Evolutionary conservation across 768 basidiomycete genomes (phyloP), one percentile per base, ranked within the genome.

Genomic region (Boletus subparvulus): DNA sequence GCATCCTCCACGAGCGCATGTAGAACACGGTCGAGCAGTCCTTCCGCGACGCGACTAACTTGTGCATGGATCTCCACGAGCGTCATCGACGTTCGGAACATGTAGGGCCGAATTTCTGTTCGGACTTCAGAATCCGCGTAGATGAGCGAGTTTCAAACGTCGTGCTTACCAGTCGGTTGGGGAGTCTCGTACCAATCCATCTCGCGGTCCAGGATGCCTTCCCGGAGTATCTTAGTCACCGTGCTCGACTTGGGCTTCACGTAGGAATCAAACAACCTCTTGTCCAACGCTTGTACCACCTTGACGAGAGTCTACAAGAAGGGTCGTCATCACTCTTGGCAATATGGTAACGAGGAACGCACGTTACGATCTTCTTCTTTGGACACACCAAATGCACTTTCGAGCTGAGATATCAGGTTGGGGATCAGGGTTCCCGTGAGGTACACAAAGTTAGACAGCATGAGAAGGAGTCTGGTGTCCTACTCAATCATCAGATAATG

Each of bases 131-230:
- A 37, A n/a, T 28, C 37, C 6, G 42, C 30, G 19, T 5, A 35
- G 12, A 28, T 24, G 17, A 30, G n/a, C 33, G 12, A 42, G 21
- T 33, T n/a, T 39, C 32, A 36, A n/a, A 48, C 3, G 16, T 16
- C 28, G 43, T 45, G 43, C 81, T 47, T 65, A 90, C 96, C 94
- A 60, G 86, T 90, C 5, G 97, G 97, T 66, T 96, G 94, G 4
- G 90, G 86, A 0, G 92, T 93, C 62, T 94, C 89, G 64, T 87
- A 91, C 97, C 97, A 99, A 68, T 98, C 92, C 81, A 98, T 91
- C 33, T 80, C 75, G 28, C 77, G 77, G 49, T 90, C 82, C 30
- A 97, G 76, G 45, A 99, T 88, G 11, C 97, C 97, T 50, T 78
- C 77, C 28, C 87, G 83, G 39, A 98, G 77, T 48, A 92, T 85